phyloP scores from a whole-genome alignment of 208 protist species.

The Trypanosoma caninum region DNA sequence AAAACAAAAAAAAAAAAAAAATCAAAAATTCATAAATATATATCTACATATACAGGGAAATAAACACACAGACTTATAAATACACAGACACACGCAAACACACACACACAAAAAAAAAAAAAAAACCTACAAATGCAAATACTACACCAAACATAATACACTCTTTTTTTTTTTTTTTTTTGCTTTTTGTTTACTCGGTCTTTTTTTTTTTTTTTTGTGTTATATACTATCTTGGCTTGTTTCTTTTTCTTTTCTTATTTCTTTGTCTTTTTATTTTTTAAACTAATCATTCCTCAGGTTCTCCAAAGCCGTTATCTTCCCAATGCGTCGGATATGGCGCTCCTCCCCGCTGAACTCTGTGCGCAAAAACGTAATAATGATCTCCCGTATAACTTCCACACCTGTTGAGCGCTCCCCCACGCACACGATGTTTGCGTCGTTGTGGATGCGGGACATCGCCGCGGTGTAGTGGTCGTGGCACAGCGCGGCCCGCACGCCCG shows the following conservation, averaged over 20 bases:
- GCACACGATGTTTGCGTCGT: slow-evolving; percentile 92
- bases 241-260: neutral
- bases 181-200: neutral
- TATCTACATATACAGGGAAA: neutral
- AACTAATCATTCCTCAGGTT: neutral
- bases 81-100: slow-evolving; percentile 3
- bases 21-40: neutral
- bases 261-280: slow-evolving; percentile 3
- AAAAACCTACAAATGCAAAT: neutral
- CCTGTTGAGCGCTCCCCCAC: slow-evolving; percentile 83
- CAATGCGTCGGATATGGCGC: slow-evolving; percentile 63
- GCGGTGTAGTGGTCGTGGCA: slow-evolving; percentile 93
- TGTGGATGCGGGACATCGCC: slow-evolving; percentile 82
- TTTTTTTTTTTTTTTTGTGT: slow-evolving; percentile 13
- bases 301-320: slow-evolving; percentile 43
- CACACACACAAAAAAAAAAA: slow-evolving; percentile 12
- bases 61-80: slow-evolving; percentile 5
- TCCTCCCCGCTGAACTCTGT: slow-evolving; percentile 80
- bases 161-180: slow-evolving; percentile 1
- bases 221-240: neutral
- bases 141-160: no score
- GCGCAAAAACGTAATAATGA: slow-evolving; percentile 82
- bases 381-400: slow-evolving; percentile 79
- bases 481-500: slow-evolving; percentile 90
- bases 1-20: neutral